Base-by-base conservation (phyloP, 2,329 filamentous ascomycete genomes). In the Aspergillus sergii region DNA sequence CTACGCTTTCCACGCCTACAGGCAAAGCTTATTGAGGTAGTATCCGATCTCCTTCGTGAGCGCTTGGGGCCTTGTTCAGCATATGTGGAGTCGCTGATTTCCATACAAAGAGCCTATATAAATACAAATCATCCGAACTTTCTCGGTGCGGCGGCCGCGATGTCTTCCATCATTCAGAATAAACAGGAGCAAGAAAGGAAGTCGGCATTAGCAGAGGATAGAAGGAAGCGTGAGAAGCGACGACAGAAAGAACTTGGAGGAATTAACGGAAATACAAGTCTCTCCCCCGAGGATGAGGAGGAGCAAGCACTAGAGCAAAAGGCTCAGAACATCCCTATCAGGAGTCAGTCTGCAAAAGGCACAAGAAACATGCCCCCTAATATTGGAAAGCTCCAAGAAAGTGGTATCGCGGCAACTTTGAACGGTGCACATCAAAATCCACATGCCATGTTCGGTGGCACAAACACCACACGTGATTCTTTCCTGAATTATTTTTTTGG, bases 111-210 rank as follows among this genome's bases (percentile, higher is more conserved):
- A 69, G 95, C 95, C 23, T 99, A 99, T 80, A 98, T 99, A 81
- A 99, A 99, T 82, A 99, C 95, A 48, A 99, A 99, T 75, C 95
- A 99, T 76, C 95, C 95, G 56, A 99, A 99, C 79, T 99, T 99
- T 82, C 87, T 98, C 19, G 95, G 95, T 51, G 95, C 95, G 19
- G 94, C 95, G 26, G 94, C 94, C 41, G 95, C 95, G 66, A 99
- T 99, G 95, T 94, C 93, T 69, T 93, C 95, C 55, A 94, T 99
- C 54, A 96, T 99, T 65, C 92, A 88, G 74, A 94, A 91, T 75
- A 97, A 95, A 80, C 93, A 98, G 76, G 95, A 99, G 69, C 90
- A 93, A 70, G 94, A 99, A 79, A 90, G 93, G 78, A 94, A 93
- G 77, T 87, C 85, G 45, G 79, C 91, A 48, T 83, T 92, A 21